Evolutionary conservation across 345 rosid genomes (phyloP).

Genomic region (Passiflora organensis): DNA sequence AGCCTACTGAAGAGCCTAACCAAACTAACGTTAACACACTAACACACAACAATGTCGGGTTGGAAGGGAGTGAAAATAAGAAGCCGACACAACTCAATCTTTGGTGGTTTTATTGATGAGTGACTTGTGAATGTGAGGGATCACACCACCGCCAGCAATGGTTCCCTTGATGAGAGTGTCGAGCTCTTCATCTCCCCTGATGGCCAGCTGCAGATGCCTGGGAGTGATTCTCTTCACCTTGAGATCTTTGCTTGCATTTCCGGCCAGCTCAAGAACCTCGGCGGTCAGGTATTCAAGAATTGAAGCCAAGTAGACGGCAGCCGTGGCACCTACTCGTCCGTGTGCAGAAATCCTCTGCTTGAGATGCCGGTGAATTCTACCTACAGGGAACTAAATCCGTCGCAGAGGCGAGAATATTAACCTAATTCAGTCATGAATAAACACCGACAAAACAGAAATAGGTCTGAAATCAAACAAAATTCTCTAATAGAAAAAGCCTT

Average conservation of each 20-base stretch:
- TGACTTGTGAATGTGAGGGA: conserved; percentile 89
- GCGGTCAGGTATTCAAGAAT: conserved; percentile 32
- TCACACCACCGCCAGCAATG: conserved; percentile 75
- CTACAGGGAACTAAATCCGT: conserved; percentile 23
- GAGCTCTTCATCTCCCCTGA: conserved; percentile 57
- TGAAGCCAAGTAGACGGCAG: conserved; percentile 32
- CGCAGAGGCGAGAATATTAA: no score
- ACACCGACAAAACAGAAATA: no score
- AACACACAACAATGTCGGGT: background rate
- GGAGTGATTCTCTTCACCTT: conserved; percentile 39
- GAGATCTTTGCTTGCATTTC: conserved; percentile 33
- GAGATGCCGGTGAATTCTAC: conserved; percentile 31
- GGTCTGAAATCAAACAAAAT: no score
- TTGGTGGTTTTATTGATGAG: conserved; percentile 78
- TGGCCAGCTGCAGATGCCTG: conserved; percentile 59
- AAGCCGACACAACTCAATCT: conserved; percentile 32
- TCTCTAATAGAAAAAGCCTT: no score
- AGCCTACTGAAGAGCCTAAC: conserved; percentile 14
- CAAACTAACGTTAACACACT: conserved; percentile 9
- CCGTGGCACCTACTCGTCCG: conserved; percentile 33
- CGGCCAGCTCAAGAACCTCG: conserved; percentile 33
- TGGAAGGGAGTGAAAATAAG: background rate
- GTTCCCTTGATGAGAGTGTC: conserved; percentile 41
- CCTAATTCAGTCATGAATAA: no score
- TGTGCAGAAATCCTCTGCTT: conserved; percentile 23